These are phyloP conservation scores for Mycena leptocephala DNA, from an alignment of 768 basidiomycete species.

Conservation along the genomic window DNA sequence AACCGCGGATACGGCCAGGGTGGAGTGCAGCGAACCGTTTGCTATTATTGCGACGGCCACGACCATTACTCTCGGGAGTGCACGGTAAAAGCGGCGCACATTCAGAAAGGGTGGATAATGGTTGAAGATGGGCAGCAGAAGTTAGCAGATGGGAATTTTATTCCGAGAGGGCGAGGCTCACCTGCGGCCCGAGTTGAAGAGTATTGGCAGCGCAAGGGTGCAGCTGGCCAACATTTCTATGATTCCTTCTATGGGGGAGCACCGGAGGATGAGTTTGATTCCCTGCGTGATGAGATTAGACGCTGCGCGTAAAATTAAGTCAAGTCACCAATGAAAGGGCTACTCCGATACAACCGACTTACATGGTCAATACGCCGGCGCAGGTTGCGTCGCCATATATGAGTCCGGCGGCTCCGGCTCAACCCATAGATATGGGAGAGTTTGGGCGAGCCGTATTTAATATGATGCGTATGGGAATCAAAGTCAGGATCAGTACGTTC, in stretches of 20 bases:
- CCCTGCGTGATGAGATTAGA: constrained; percentile 19
- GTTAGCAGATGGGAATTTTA: constrained; percentile 7
- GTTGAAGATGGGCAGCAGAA: constrained; percentile 8
- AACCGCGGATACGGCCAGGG: neutral
- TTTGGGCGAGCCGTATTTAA: constrained; percentile 14
- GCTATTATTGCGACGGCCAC: constrained; percentile 20
- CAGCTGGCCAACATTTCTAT: constrained; percentile 10
- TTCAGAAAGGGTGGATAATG: neutral
- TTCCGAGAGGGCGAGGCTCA: constrained; percentile 8
- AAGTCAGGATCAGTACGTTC: constrained; percentile 5
- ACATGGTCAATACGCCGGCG: neutral
- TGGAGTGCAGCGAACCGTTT: neutral
- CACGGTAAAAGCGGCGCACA: neutral
- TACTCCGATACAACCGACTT: neutral
- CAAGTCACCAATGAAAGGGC: neutral
- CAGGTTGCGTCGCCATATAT: neutral
- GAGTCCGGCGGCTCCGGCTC: neutral
- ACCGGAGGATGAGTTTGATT: no score
- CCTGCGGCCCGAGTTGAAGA: constrained; percentile 8
- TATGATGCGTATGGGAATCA: neutral
- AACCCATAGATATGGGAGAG: neutral
- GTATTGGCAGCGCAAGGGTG: constrained; percentile 24
- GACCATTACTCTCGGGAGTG: constrained; percentile 13
- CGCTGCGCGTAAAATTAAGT: constrained; percentile 18
- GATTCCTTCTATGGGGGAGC: constrained; percentile 2